These are phyloP conservation scores for Suillus occidentalis DNA, from an alignment of 768 basidiomycete species.

Conservation along the genomic window DNA sequence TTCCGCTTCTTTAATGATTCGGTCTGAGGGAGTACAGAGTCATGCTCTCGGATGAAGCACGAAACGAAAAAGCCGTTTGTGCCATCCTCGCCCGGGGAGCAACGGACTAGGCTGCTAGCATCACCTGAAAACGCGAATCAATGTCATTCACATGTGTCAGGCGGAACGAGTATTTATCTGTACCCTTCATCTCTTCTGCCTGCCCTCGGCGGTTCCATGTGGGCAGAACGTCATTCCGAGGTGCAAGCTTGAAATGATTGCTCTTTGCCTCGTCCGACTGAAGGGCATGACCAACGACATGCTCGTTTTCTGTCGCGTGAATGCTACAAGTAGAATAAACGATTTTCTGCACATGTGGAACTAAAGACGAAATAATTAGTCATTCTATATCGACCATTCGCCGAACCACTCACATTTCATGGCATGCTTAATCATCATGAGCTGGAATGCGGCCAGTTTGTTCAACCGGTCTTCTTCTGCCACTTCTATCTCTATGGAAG, in stretches of 20 bases:
- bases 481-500: constrained; percentile 51
- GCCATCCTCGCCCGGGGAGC: constrained; percentile 77
- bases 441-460: constrained; percentile 86
- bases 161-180: constrained; percentile 39
- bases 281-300: constrained; percentile 78
- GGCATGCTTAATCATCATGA: constrained; percentile 89
- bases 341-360: constrained; percentile 74
- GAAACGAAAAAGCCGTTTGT: constrained; percentile 98
- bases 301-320: constrained; percentile 89
- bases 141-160: background rate
- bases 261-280: constrained; percentile 63
- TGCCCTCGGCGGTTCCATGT: constrained; percentile 82
- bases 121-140: constrained; percentile 39
- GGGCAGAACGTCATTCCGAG: constrained; percentile 66
- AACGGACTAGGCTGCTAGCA: constrained; percentile 66
- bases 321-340: constrained; percentile 99
- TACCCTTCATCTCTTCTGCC: constrained; percentile 56
- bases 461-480: constrained; percentile 67
- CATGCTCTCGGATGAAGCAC: constrained; percentile 60
- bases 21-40: background rate
- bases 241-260: constrained; percentile 68
- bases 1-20: constrained; percentile 17
- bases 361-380: constrained; percentile 37
- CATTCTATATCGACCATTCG: constrained; percentile 12
- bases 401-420: constrained; percentile 73